Base-by-base conservation (phyloP, 2,329 filamentous ascomycete species). In the Alternaria dauci region DNA sequence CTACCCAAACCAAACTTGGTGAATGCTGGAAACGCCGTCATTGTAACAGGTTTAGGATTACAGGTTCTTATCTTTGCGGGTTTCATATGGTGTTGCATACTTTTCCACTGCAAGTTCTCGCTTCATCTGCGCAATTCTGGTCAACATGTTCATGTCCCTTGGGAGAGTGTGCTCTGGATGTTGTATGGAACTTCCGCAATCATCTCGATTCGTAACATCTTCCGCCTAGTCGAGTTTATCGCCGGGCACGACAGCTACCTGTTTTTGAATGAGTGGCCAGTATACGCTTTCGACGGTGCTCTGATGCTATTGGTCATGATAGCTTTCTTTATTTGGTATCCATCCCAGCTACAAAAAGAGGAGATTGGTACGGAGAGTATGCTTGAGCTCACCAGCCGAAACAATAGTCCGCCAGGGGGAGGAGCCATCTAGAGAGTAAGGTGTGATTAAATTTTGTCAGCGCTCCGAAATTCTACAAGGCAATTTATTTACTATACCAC, bases 61-160 rank as follows among this genome's bases (percentile, higher is more conserved):
- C 87, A 89, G 68, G 77, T 89, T n/a, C 34, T 85, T 36, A 80
- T 85, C 50, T 88, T 89, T 62, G 80, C 79, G n/a, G 69, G 87
- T 12, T 89, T 89, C 67, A 70, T 84, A 44, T 56, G 80, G 20
- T 80, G 80, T 2, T 79, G 83, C 0, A 56, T 80, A 8, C 53
- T 84, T 1, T 87, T 87, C 69, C 81, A 88, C 63, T 34, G 14
- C 48, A 52, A 52, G 23, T 39, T 52, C 36, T 39, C 32, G 26
- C 16, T 39, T 8, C 44, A 65, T 12, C 76, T 78, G 0, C 76
- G 72, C n/a, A 23, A 26, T 8, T 43, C 28, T 12, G 52, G 55
- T 12, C 42, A 51, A 38, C 26, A 25, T n/a, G 55, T 26, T 5
- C 20, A 64, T 34, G 55, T 72, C 23, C 61, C 70, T 4, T 81